A percentile compares a stretch with the other conserved stretches of the same genome.
These are phyloP conservation scores for Fraxinus latifolia DNA, from an alignment of 305 asterid genomes.

Conservation along the genomic window DNA sequence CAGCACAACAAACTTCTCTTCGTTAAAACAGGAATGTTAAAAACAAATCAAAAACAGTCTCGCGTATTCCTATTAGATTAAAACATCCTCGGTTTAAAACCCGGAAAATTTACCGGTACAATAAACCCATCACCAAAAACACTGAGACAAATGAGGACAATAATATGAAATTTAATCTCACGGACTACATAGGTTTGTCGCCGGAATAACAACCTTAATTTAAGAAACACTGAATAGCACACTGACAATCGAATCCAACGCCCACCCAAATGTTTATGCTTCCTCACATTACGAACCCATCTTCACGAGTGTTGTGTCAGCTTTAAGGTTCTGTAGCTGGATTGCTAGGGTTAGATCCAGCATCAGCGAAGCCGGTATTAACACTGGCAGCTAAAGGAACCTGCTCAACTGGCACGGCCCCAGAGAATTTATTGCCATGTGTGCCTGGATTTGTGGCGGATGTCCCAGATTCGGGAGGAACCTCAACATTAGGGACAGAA, in stretches of 20 bases:
- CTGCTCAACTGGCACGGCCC: slow-evolving; percentile 29
- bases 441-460: slow-evolving; percentile 30
- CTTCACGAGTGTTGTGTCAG: background rate
- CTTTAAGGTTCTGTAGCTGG: slow-evolving; percentile 27
- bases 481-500: slow-evolving; percentile 35
- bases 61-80: background rate
- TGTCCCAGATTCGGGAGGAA: slow-evolving; percentile 28
- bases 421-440: slow-evolving; percentile 33
- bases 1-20: background rate
- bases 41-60: background rate
- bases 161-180: background rate
- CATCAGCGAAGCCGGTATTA: slow-evolving; percentile 18
- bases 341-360: slow-evolving; percentile 30
- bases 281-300: background rate
- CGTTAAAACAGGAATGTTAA: background rate
- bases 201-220: background rate
- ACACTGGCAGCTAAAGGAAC: slow-evolving; percentile 19
- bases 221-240: background rate
- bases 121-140: background rate
- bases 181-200: background rate
- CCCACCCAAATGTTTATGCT: background rate
- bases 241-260: background rate
- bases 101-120: background rate
- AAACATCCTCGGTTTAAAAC: background rate
- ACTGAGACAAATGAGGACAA: background rate